phyloP scores from a whole-genome alignment of 2,329 filamentous ascomycete species.

The Penicillium sumatraense region DNA sequence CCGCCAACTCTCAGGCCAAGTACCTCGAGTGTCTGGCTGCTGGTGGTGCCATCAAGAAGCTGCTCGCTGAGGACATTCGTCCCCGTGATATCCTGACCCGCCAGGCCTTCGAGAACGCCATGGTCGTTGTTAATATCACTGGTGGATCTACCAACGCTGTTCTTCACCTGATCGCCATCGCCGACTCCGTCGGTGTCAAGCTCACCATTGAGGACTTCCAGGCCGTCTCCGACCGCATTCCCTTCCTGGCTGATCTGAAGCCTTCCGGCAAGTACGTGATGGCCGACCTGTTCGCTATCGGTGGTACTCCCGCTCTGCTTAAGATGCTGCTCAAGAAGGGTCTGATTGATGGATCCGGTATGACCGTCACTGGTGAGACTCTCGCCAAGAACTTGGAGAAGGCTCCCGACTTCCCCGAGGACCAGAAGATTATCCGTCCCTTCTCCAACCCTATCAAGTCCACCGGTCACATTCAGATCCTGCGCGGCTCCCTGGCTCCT shows the following conservation, averaged over 20 bases:
- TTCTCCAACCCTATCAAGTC: constrained; percentile 70
- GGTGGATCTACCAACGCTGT: constrained; percentile 87
- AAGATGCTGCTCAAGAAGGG: constrained; percentile 64
- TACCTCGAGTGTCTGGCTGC: constrained; percentile 72
- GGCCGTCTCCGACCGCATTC: constrained; percentile 75
- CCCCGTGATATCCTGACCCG: constrained; percentile 80
- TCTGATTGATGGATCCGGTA: constrained; percentile 62
- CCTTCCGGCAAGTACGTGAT: constrained; percentile 71
- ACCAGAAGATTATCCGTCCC: constrained; percentile 72
- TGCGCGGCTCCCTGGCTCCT: constrained; percentile 70
- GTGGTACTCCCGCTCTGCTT: constrained; percentile 61
- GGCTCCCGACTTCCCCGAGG: constrained; percentile 65
- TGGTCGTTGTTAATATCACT: constrained; percentile 80
- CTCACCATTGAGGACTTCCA: constrained; percentile 88
- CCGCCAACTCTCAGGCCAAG: constrained; percentile 75
- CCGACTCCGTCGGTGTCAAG: constrained; percentile 78
- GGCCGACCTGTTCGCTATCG: constrained; percentile 61
- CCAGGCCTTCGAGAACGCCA: constrained; percentile 81
- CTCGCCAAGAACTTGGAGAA: constrained; percentile 63
- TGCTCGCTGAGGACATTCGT: constrained; percentile 76
- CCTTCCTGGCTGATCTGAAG: constrained; percentile 81
- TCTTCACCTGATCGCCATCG: constrained; percentile 81
- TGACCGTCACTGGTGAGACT: constrained; percentile 65
- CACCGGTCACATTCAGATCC: constrained; percentile 74
- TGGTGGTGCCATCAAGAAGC: constrained; percentile 73